A percentile compares a stretch with the other conserved stretches of the same genome.
These are phyloP conservation scores for Fusarium sp. DNA, from an alignment of 2,329 filamentous ascomycete species.

Conservation along the genomic window DNA sequence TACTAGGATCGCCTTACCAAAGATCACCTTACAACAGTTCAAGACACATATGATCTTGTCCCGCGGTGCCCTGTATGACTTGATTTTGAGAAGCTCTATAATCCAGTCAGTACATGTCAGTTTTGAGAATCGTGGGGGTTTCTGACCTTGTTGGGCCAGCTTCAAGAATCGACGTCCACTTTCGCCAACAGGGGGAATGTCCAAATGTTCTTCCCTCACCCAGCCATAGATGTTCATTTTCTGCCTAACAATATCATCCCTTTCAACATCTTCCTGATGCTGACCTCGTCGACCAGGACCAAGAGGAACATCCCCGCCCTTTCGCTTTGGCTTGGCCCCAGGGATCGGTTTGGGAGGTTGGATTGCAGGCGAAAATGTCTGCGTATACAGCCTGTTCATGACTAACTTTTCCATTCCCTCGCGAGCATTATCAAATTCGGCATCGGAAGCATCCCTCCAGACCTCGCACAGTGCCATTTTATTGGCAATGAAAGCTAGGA, in stretches of 20 bases:
- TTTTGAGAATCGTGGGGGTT: not conserved
- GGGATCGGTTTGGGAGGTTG: conserved; percentile 80
- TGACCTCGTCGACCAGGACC: conserved; percentile 91
- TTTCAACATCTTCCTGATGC: conserved; percentile 97
- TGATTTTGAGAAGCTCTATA: conserved; percentile 91
- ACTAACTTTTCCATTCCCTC: conserved; percentile 99
- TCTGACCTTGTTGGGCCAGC: conserved; percentile 84
- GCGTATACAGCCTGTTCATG: conserved; percentile 95
- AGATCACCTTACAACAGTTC: conserved; percentile 99
- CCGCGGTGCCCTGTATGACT: conserved; percentile 93
- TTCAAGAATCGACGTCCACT: conserved; percentile 89
- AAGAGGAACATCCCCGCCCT: conserved; percentile 74
- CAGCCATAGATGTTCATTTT: conserved; percentile 98
- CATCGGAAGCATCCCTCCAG: conserved; percentile 94
- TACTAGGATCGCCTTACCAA: conserved; percentile 66
- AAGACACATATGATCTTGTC: conserved; percentile 99
- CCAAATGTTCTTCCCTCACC: conserved; percentile 92
- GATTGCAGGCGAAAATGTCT: conserved; percentile 97
- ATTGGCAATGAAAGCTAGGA: conserved; percentile 94
- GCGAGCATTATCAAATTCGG: conserved; percentile 96
- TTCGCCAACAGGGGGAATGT: conserved; percentile 86
- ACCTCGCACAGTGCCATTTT: conserved; percentile 99
- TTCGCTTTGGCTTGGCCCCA: conserved; percentile 74
- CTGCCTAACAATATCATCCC: conserved; percentile 94
- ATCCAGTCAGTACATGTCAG: conserved; percentile 29